These are phyloP conservation scores for Penicillium psychrosexuale DNA, from an alignment of 2,329 filamentous ascomycete species.

Conservation along the genomic window DNA sequence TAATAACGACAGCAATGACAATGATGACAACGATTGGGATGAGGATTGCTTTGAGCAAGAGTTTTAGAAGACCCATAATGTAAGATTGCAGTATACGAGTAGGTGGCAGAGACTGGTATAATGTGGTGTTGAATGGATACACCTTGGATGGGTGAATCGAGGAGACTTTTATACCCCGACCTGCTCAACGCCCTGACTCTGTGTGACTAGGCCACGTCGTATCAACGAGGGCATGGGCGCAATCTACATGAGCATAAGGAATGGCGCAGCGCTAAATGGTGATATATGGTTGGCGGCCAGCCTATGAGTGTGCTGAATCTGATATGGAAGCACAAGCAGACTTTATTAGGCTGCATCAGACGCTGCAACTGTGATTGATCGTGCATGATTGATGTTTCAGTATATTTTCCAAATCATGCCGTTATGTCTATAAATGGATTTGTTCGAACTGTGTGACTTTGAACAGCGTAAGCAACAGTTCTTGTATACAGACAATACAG, in stretches of 20 bases:
- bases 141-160: background rate
- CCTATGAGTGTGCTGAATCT: background rate
- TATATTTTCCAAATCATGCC: background rate
- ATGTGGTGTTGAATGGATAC: background rate
- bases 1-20: constrained; percentile 6
- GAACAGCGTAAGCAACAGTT: background rate
- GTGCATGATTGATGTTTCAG: background rate
- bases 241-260: background rate
- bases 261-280: constrained; percentile 4
- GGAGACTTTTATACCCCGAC: constrained; percentile 1
- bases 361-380: constrained; percentile 4
- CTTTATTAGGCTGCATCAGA: background rate
- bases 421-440: background rate
- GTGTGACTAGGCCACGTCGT: constrained; percentile 1
- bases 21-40: constrained; percentile 18
- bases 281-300: background rate
- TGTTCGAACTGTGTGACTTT: background rate
- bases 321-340: background rate
- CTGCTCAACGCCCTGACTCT: background rate
- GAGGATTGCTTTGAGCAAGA: constrained; percentile 22
- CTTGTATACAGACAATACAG: background rate
- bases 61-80: constrained; percentile 20
- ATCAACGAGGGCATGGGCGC: background rate
- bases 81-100: background rate
- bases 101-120: background rate